Evolutionary conservation across 176 grass and related monocot species (phyloP), one percentile per base, ranked within the genome.

Genomic region (Themeda triandra): DNA sequence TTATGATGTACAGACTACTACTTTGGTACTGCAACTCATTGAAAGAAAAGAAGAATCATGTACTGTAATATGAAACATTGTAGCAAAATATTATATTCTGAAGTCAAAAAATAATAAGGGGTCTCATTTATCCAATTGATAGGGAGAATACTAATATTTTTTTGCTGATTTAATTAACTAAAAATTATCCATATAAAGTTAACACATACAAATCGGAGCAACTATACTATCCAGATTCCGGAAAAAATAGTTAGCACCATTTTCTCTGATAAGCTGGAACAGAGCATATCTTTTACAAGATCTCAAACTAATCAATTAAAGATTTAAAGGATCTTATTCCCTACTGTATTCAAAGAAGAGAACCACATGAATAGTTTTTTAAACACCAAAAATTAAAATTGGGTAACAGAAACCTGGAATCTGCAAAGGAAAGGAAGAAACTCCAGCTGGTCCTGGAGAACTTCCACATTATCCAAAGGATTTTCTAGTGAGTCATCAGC

Each of bases 351-450:
- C 28, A 59, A 85, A 49, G 8, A 42, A 70, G 53, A 4, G 11
- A 82, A 37, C 27, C 17, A 37, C 30, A 58, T n/a, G 8, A 77
- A 82, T 64, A 59, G 30, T 58, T 58, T 66, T 74, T 56, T 13
- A 83, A 49, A 87, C 33, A 58, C 63, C 3, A 86, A 56, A 76
- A 71, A 78, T 41, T 14, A 89, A 65, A 80, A 85, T 24, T 39
- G 54, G 30, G 5, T 85, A 69, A 80, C 66, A 66, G 28, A 54
- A 90, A 98, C 97, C 97, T 99, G 90, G 74, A 99, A 99, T 94
- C 97, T 92, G 78, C 93, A 96, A 83, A 99, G 97, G 73, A 96
- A 96, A 82, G 97, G 97, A 87, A 99, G 92, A 87, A 92, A 94
- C 74, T 99, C 97, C 56, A 99, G 72, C 76, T 99, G 97, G 80